phyloP scores from a whole-genome alignment of 2,329 filamentous ascomycete species.

The Penicillium brevicompactum region DNA sequence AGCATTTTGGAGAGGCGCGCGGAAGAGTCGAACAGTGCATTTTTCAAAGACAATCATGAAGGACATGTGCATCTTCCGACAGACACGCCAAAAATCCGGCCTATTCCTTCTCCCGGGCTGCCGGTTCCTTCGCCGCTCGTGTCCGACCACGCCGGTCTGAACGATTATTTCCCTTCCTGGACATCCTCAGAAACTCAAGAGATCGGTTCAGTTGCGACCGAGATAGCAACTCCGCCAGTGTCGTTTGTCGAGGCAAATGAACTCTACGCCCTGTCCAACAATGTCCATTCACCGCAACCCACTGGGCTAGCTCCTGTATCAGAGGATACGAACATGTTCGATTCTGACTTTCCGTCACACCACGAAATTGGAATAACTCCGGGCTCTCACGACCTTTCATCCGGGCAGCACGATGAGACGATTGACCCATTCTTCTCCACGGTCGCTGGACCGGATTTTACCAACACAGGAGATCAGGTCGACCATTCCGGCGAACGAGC shows the following conservation, averaged over 20 bases:
- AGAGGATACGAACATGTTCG: not conserved
- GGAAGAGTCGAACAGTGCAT: constrained; percentile 2
- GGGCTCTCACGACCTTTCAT: no score
- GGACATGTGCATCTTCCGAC: constrained; percentile 25
- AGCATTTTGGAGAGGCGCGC: constrained; percentile 12
- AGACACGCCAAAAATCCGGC: constrained; percentile 42
- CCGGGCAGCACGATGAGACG: not conserved
- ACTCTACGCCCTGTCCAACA: not conserved
- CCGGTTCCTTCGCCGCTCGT: constrained; percentile 44
- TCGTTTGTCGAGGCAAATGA: not conserved
- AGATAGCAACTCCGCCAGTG: not conserved
- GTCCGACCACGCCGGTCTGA: constrained; percentile 24
- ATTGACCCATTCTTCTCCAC: not conserved
- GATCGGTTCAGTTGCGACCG: not conserved
- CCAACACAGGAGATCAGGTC: not conserved
- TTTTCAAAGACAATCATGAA: not conserved
- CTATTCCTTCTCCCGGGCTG: constrained; percentile 42
- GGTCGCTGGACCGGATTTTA: not conserved
- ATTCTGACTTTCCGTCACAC: not conserved
- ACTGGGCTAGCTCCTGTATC: not conserved
- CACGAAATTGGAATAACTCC: no score
- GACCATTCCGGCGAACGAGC: not conserved
- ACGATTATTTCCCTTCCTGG: constrained; percentile 36
- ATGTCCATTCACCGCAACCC: not conserved
- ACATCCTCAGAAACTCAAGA: constrained; percentile 11